phyloP scores from a whole-genome alignment of 441 rosid species.

The Jatropha podagrica region DNA sequence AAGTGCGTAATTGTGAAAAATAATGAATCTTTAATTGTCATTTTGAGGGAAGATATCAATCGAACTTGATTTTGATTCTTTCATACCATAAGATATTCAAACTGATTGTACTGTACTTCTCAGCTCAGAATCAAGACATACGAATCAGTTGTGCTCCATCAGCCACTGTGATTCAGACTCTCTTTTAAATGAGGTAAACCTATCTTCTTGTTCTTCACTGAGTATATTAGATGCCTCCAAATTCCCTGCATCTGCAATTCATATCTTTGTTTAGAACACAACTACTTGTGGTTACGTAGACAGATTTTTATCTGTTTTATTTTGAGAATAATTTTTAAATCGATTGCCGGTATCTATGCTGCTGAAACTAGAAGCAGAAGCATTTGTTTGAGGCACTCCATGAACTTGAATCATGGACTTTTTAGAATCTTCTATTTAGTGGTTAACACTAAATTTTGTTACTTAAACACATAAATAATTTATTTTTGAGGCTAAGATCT shows the following conservation, averaged over 20 bases:
- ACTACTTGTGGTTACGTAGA: not conserved
- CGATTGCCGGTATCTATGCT: not conserved
- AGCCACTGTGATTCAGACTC: constrained; percentile 89
- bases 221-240: not conserved
- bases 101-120: constrained; percentile 37
- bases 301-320: not conserved
- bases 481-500: not conserved
- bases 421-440: not conserved
- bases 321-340: not conserved
- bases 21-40: not conserved
- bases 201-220: not conserved
- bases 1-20: constrained; percentile 1
- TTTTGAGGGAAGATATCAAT: not conserved
- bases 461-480: not conserved
- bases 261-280: not conserved
- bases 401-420: not conserved
- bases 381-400: not conserved
- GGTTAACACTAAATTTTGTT: not conserved
- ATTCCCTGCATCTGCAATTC: constrained; percentile 5
- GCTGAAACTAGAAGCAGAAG: not conserved
- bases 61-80: not conserved
- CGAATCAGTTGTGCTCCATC: constrained; percentile 92
- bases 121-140: constrained; percentile 93
- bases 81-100: constrained; percentile 22
- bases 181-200: constrained; percentile 83